A percentile compares a stretch with the other conserved stretches of the same genome.
These are phyloP conservation scores for Cercospora sp. DNA, from an alignment of 2,329 filamentous ascomycete genomes.

Conservation along the genomic window DNA sequence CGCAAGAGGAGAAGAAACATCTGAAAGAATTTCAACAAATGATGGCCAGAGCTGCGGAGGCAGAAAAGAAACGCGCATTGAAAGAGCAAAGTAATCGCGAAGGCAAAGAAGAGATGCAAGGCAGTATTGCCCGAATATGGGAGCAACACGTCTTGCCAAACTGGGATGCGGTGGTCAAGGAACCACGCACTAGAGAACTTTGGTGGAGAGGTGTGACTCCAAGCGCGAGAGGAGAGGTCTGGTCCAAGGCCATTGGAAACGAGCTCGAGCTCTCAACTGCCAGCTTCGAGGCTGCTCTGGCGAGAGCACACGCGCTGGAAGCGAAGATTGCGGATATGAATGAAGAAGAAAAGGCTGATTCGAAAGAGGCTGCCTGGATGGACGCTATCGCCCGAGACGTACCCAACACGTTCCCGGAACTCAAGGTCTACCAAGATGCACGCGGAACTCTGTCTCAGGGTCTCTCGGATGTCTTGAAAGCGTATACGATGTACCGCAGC, in stretches of 20 bases:
- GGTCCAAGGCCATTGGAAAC: constrained; percentile 72
- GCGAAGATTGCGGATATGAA: constrained; percentile 52
- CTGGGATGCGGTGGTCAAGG: constrained; percentile 69
- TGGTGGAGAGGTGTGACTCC: constrained; percentile 82
- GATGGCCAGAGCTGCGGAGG: constrained; percentile 65
- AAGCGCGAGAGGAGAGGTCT: constrained; percentile 67
- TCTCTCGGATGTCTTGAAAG: constrained; percentile 71
- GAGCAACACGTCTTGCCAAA: constrained; percentile 74
- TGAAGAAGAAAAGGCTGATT: constrained; percentile 47
- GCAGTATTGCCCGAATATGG: constrained; percentile 62
- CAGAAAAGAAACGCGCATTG: constrained; percentile 53
- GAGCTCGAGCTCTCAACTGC: constrained; percentile 65
- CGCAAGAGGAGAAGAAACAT: constrained; percentile 86
- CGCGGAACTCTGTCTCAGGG: constrained; percentile 67
- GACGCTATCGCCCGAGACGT: constrained; percentile 65
- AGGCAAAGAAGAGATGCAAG: constrained; percentile 54
- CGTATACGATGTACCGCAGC: constrained; percentile 78
- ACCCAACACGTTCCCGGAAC: constrained; percentile 66
- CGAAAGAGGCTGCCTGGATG: constrained; percentile 62
- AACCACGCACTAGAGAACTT: constrained; percentile 69
- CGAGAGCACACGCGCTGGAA: constrained; percentile 65
- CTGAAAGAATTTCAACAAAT: constrained; percentile 82
- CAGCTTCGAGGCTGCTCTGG: constrained; percentile 70
- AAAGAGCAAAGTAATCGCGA: constrained; percentile 55
- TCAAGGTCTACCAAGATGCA: constrained; percentile 67